Evolutionary conservation across 225 moss, liverwort and hornwort species (phyloP).

Genomic region (Physcomitrellopsis africana): DNA sequence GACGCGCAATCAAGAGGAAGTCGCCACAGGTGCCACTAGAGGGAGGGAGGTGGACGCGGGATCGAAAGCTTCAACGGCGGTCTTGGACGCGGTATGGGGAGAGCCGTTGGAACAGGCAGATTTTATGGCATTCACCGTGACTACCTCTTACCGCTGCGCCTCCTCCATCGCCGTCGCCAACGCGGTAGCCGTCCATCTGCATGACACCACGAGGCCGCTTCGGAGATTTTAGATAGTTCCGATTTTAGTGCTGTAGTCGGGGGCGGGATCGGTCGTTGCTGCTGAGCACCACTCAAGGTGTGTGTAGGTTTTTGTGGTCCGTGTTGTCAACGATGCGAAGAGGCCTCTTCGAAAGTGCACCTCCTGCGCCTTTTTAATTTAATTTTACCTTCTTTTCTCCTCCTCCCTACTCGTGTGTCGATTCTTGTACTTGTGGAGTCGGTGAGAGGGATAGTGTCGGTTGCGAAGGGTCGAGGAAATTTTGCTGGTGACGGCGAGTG

Average conservation of each 20-base stretch:
- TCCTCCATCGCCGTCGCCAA: conserved; percentile 30
- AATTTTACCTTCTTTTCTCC: too few species aligned
- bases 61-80: conserved; percentile 12
- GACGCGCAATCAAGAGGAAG: too few species aligned
- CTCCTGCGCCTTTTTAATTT: too few species aligned
- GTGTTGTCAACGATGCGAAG: not conserved
- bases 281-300: too few species aligned
- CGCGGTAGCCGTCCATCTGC: conserved; percentile 31
- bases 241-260: not conserved
- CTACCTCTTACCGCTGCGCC: conserved; percentile 3
- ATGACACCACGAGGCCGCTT: not conserved
- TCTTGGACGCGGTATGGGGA: conserved; percentile 20
- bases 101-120: conserved; percentile 50
- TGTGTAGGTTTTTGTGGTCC: conserved; percentile 9
- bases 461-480: too few species aligned
- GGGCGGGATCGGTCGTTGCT: not conserved
- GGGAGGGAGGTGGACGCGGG: not conserved
- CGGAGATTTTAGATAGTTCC: not conserved
- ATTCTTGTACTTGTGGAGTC: too few species aligned
- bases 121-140: conserved; percentile 6
- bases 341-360: not conserved
- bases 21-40: too few species aligned
- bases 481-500: too few species aligned
- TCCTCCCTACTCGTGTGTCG: too few species aligned
- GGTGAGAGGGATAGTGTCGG: too few species aligned